A percentile compares a stretch with the other conserved stretches of the same genome.
Evolutionary conservation across 2,329 filamentous ascomycete genomes (phyloP).

Genomic region (Lachnellula hyalina): DNA sequence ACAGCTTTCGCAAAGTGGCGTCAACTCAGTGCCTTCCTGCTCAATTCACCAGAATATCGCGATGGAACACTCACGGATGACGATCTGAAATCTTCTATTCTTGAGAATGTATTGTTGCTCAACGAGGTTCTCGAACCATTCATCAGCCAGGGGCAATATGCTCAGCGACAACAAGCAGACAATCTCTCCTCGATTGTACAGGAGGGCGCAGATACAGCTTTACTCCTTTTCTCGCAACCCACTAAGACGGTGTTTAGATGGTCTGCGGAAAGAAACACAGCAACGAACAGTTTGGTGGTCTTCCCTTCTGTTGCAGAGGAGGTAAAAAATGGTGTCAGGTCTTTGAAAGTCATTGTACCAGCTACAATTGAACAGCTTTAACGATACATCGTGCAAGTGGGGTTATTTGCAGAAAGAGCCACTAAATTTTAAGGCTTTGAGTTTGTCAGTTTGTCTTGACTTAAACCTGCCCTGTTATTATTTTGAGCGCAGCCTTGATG

Average conservation of each 20-base stretch:
- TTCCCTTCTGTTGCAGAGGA: not conserved
- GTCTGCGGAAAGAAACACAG: not conserved
- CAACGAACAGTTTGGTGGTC: not conserved
- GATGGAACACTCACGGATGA: not conserved
- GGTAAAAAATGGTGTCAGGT: not conserved
- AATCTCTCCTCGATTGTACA: slow-evolving; percentile 9
- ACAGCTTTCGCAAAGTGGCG: slow-evolving; percentile 7
- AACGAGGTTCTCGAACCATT: slow-evolving; percentile 3
- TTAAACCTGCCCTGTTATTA: no score
- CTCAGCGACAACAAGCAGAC: not conserved
- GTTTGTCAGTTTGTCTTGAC: no score
- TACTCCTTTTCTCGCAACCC: slow-evolving; percentile 8
- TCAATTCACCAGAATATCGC: not conserved
- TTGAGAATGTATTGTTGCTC: not conserved
- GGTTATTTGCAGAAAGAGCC: no score
- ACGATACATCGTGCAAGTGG: not conserved
- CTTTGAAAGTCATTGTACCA: not conserved
- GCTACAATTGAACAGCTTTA: not conserved
- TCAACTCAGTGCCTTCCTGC: slow-evolving; percentile 4
- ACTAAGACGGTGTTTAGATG: slow-evolving; percentile 3
- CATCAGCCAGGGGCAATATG: not conserved
- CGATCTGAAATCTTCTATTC: not conserved
- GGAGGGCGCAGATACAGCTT: slow-evolving; percentile 1
- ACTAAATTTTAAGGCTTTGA: no score
- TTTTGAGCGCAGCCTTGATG: no score